phyloP scores from a whole-genome alignment of 257 asterid genomes.

The Nicotiana tabacum region DNA sequence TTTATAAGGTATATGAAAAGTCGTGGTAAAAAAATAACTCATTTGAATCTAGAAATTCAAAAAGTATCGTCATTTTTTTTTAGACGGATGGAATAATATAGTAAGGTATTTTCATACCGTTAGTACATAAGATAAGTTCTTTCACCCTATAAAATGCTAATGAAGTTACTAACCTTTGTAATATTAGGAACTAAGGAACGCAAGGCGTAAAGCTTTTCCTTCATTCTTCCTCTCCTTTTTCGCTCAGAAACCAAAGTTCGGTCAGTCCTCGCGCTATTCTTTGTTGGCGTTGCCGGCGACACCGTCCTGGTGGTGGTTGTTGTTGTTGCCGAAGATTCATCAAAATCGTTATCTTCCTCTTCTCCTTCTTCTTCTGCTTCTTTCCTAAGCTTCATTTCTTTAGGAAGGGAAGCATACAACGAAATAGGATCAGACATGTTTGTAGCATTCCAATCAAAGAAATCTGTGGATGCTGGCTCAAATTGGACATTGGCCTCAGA shows the following conservation, averaged over 20 bases:
- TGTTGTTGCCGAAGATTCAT: constrained; percentile 29
- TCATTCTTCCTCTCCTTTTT: constrained; percentile 72
- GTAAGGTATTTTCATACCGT: too few species aligned
- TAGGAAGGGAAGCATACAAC: neutral
- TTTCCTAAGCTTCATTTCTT: neutral
- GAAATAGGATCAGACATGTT: constrained; percentile 2
- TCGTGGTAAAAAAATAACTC: too few species aligned
- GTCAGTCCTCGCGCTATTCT: constrained; percentile 30
- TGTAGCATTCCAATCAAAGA: constrained; percentile 29
- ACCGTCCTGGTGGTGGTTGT: constrained; percentile 7
- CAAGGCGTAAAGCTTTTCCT: constrained; percentile 73
- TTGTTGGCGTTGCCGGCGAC: neutral
- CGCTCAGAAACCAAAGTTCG: constrained; percentile 62
- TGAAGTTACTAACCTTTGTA: constrained; percentile 45
- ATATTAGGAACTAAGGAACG: constrained; percentile 78
- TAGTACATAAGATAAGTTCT: neutral
- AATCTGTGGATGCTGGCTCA: constrained; percentile 17
- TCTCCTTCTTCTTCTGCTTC: neutral
- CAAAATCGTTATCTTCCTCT: constrained; percentile 27
- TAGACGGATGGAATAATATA: neutral
- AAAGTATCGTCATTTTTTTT: too few species aligned
- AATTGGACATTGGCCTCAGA: neutral
- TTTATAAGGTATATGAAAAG: too few species aligned
- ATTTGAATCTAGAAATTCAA: too few species aligned
- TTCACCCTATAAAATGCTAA: neutral